Conservation (phyloP, 305 asterid species). For the Fraxinus floribunda region DNA sequence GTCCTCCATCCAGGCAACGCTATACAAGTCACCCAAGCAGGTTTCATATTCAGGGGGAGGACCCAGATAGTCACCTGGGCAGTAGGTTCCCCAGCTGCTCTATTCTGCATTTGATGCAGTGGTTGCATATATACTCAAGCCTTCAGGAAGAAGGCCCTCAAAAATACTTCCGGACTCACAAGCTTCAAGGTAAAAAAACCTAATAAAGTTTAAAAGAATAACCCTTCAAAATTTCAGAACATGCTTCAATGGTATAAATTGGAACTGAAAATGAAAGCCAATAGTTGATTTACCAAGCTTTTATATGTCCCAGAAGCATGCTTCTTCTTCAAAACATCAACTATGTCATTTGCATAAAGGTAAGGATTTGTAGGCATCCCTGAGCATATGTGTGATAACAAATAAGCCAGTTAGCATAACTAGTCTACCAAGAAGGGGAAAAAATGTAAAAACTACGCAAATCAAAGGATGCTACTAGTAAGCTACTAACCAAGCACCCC, state of each 20-base stretch:
- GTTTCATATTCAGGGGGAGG: constrained; percentile 78
- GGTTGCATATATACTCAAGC: constrained; percentile 77
- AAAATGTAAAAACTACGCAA: background rate
- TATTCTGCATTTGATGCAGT: constrained; percentile 90
- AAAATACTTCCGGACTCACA: constrained; percentile 94
- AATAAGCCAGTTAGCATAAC: constrained; percentile 11
- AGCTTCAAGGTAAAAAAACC: constrained; percentile 95
- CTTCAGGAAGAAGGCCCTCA: constrained; percentile 84
- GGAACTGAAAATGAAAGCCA: constrained; percentile 11
- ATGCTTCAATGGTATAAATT: constrained; percentile 2
- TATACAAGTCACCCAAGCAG: constrained; percentile 88
- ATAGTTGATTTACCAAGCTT: constrained; percentile 60
- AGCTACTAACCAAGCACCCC: constrained; percentile 79
- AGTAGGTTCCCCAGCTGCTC: constrained; percentile 94
- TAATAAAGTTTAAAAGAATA: constrained; percentile 13
- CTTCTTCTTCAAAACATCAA: constrained; percentile 58
- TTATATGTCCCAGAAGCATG: constrained; percentile 84
- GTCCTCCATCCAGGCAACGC: constrained; percentile 98
- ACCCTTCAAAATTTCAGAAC: constrained; percentile 12
- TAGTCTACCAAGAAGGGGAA: background rate
- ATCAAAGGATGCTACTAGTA: constrained; percentile 2
- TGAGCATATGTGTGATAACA: constrained; percentile 30
- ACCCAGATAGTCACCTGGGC: constrained; percentile 77
- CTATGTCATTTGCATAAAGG: constrained; percentile 73
- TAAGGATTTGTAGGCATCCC: constrained; percentile 79